These are phyloP conservation scores for Pistacia atlantica DNA, from an alignment of 345 rosid genomes.

Conservation along the genomic window DNA sequence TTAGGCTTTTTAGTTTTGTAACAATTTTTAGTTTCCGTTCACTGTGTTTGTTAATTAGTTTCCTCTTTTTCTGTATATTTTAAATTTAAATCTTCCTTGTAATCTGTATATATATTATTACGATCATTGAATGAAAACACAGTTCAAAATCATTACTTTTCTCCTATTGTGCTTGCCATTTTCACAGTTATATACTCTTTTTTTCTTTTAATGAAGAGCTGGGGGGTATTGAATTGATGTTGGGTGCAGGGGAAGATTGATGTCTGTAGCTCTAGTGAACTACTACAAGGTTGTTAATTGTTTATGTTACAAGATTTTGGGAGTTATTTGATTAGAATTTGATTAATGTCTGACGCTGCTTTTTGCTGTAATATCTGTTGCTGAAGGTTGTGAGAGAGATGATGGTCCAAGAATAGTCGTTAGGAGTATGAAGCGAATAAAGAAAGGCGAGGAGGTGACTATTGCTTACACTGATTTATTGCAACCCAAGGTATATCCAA, in stretches of 20 bases:
- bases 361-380: neutral
- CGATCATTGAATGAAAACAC: too few relatives aligned
- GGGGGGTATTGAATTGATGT: conserved; percentile 2
- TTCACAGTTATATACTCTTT: too few relatives aligned
- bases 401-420: conserved; percentile 60
- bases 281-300: conserved; percentile 35
- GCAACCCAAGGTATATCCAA: conserved; percentile 60
- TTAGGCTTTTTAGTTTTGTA: too few relatives aligned
- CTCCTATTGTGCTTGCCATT: too few relatives aligned
- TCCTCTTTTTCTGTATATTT: too few relatives aligned
- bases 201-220: neutral
- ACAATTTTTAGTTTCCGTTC: too few relatives aligned
- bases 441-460: conserved; percentile 61
- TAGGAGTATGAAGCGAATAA: conserved; percentile 65
- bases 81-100: too few relatives aligned
- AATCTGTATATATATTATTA: too few relatives aligned
- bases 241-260: conserved; percentile 40
- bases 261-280: conserved; percentile 13
- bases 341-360: neutral
- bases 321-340: neutral
- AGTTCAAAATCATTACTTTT: too few relatives aligned
- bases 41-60: too few relatives aligned
- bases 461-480: conserved; percentile 74
- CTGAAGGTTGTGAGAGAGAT: conserved; percentile 30
- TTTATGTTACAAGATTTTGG: neutral